phyloP scores from a whole-genome alignment of 1,139 yeast species.

The Candida freyschussii region DNA sequence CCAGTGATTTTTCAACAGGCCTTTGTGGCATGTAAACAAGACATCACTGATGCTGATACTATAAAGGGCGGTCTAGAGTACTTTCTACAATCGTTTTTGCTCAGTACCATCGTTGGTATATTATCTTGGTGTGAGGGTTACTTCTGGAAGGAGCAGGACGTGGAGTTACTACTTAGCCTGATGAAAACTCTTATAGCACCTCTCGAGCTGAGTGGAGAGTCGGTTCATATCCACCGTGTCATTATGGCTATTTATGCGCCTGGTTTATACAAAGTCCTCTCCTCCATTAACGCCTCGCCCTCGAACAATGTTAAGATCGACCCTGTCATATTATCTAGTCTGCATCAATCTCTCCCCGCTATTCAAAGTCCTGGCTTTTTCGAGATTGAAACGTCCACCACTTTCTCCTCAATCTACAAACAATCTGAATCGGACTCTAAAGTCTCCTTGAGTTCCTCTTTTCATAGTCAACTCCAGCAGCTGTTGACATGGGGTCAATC shows the following conservation, averaged over 20 bases:
- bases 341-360: constrained; percentile 12
- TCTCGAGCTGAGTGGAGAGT: constrained; percentile 33
- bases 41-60: constrained; percentile 46
- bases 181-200: constrained; percentile 32
- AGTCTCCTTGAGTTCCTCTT: constrained; percentile 14
- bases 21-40: constrained; percentile 52
- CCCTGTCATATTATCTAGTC: constrained; percentile 11
- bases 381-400: constrained; percentile 12
- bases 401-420: constrained; percentile 2
- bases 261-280: constrained; percentile 22
- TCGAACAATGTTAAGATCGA: constrained; percentile 13
- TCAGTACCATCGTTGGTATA: constrained; percentile 41
- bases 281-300: constrained; percentile 11
- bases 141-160: constrained; percentile 33
- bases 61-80: constrained; percentile 59
- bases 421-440: constrained; percentile 2
- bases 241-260: constrained; percentile 30
- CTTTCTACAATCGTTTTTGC: constrained; percentile 55
- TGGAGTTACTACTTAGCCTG: constrained; percentile 29
- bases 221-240: constrained; percentile 32
- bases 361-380: constrained; percentile 10
- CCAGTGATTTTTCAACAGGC: constrained; percentile 77
- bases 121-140: constrained; percentile 35
- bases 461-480: constrained; percentile 17
- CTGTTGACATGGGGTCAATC: constrained; percentile 24